Evolutionary conservation across 129 eudicot species (phyloP).

Genomic region (Logfia minima): DNA sequence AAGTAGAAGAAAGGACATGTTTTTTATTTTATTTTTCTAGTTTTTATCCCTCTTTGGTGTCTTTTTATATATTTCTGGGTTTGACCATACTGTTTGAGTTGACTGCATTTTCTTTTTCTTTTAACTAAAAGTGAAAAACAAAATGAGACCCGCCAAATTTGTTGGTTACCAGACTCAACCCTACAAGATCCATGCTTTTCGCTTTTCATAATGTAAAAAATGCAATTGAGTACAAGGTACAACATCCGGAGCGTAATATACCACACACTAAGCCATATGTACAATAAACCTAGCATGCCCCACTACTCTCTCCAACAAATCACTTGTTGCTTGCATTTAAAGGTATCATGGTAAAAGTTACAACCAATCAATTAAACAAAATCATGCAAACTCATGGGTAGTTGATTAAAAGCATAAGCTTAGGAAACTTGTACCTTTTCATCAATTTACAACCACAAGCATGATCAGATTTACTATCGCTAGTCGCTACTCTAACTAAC

Average conservation of each 20-base stretch:
- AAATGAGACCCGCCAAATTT: conserved; percentile 42
- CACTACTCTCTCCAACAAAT: conserved; percentile 27
- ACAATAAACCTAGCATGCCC: conserved; percentile 22
- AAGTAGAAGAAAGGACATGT: too few relatives aligned
- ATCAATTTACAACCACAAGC: too few relatives aligned
- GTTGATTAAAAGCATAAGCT: not conserved
- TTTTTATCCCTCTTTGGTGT: not conserved
- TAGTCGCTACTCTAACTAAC: not conserved
- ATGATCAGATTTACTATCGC: not conserved
- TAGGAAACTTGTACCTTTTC: not conserved
- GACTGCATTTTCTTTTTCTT: not conserved
- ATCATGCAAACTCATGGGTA: conserved; percentile 36
- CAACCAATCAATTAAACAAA: conserved; percentile 31
- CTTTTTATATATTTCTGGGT: not conserved
- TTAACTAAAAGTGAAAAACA: conserved; percentile 1
- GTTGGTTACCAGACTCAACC: conserved; percentile 35
- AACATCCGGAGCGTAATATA: conserved; percentile 19
- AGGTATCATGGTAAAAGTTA: conserved; percentile 29
- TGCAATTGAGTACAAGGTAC: conserved; percentile 37
- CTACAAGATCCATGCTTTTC: conserved; percentile 43
- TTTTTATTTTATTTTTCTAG: not conserved
- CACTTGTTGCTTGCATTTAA: conserved; percentile 39
- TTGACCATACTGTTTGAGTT: not conserved
- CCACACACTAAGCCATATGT: not conserved
- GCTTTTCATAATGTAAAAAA: conserved; percentile 37